These are phyloP conservation scores for Neonectria sp. DNA, from an alignment of 2,329 filamentous ascomycete species.

Conservation along the genomic window DNA sequence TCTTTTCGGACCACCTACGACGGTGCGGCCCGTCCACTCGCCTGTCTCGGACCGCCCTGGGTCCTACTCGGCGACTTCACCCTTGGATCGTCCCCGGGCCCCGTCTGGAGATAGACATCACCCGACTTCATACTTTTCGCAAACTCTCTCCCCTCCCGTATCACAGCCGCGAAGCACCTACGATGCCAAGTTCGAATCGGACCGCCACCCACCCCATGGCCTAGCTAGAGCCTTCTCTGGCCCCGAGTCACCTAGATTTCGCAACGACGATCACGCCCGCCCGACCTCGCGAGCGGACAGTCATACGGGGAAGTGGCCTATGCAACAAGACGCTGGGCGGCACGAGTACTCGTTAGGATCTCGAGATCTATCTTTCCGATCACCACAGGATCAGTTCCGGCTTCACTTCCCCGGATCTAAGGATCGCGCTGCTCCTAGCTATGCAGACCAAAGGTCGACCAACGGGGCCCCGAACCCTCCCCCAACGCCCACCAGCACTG, in stretches of 20 bases:
- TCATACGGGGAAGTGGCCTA: conserved; percentile 56
- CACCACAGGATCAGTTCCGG: conserved; percentile 54
- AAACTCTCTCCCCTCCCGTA: conserved; percentile 52
- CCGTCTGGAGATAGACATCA: conserved; percentile 57
- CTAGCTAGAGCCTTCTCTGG: conserved; percentile 56
- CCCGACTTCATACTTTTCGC: conserved; percentile 65
- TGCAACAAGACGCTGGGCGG: conserved; percentile 57
- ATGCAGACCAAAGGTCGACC: conserved; percentile 46
- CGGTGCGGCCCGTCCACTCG: conserved; percentile 61
- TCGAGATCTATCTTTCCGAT: conserved; percentile 54
- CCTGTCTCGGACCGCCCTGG: conserved; percentile 63
- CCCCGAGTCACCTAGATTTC: conserved; percentile 62
- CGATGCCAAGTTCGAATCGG: conserved; percentile 62
- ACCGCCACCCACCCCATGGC: conserved; percentile 53
- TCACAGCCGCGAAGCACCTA: conserved; percentile 63
- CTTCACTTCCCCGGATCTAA: conserved; percentile 56
- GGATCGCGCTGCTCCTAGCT: conserved; percentile 48
- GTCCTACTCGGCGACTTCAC: conserved; percentile 60
- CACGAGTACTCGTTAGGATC: conserved; percentile 64
- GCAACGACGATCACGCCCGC: conserved; percentile 56
- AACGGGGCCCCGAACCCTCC: conserved; percentile 46
- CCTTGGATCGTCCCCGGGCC: conserved; percentile 63
- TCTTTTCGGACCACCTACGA: conserved; percentile 66
- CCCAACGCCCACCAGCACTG: conserved; percentile 48
- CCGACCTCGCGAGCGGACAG: conserved; percentile 55